A percentile compares a stretch with the other conserved stretches of the same genome.
Evolutionary conservation across 148 eudicot genomes (phyloP).

Genomic region (Camellia lanceoleosa): DNA sequence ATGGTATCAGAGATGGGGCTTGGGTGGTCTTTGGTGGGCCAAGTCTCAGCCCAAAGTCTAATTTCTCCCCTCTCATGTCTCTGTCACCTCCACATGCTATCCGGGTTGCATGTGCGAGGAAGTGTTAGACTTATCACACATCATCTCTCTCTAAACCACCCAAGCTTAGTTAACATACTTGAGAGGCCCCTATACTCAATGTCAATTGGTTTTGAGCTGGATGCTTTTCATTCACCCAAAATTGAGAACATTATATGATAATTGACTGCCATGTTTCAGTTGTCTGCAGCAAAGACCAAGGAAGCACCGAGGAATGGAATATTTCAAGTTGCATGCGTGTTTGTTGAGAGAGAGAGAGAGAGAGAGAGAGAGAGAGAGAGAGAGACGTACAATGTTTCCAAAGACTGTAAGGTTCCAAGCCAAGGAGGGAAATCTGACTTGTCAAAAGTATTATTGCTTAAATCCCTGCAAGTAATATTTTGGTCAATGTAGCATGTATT

Average conservation of each 20-base stretch:
- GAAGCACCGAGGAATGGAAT: neutral
- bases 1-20: too few species aligned
- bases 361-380: slow-evolving; percentile 22
- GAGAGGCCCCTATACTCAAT: too few species aligned
- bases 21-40: too few species aligned
- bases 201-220: too few species aligned
- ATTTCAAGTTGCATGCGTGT: neutral
- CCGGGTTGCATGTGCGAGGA: too few species aligned
- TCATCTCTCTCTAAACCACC: too few species aligned
- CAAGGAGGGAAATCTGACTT: slow-evolving; percentile 50
- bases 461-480: slow-evolving; percentile 53
- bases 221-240: neutral
- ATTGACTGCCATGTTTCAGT: neutral
- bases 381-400: slow-evolving; percentile 60
- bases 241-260: neutral
- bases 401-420: slow-evolving; percentile 45
- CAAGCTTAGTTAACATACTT: too few species aligned
- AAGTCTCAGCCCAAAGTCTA: too few species aligned
- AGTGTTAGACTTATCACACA: too few species aligned
- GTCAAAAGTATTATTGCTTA: slow-evolving; percentile 74
- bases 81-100: too few species aligned
- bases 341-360: slow-evolving; percentile 10
- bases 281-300: neutral
- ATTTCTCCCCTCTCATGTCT: too few species aligned
- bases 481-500: neutral